Percentiles rank a stretch among this genome's conserved stretches.
phyloP scores from a whole-genome alignment of 805 yeast species.

The Blastobotrys robertii region DNA sequence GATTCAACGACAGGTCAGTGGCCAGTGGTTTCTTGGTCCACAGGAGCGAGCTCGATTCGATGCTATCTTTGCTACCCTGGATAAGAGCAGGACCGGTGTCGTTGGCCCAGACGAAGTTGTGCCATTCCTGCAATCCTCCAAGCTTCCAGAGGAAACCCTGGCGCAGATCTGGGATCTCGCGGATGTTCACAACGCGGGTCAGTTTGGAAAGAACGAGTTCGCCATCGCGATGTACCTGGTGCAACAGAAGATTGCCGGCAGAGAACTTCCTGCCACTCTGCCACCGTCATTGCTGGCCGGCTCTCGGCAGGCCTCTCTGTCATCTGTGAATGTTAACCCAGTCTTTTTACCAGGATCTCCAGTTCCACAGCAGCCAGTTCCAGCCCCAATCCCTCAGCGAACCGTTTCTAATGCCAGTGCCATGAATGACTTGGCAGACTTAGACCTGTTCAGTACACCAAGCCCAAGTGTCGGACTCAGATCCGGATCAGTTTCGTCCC shows the following conservation, averaged over 20 bases:
- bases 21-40: slow-evolving; percentile 60
- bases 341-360: slow-evolving; percentile 2
- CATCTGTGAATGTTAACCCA: slow-evolving; percentile 10
- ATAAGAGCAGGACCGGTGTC: slow-evolving; percentile 49
- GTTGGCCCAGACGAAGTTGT: slow-evolving; percentile 78
- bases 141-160: slow-evolving; percentile 69
- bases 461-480: slow-evolving; percentile 21
- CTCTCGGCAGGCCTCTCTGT: slow-evolving; percentile 21
- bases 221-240: slow-evolving; percentile 90
- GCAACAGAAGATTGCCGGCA: slow-evolving; percentile 73
- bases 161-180: slow-evolving; percentile 94
- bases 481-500: slow-evolving; percentile 10
- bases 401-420: slow-evolving; percentile 37
- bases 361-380: slow-evolving; percentile 6
- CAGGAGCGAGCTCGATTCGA: slow-evolving; percentile 72
- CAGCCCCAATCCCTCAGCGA: slow-evolving; percentile 33
- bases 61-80: slow-evolving; percentile 67
- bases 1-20: slow-evolving; percentile 8
- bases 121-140: slow-evolving; percentile 78
- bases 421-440: slow-evolving; percentile 25
- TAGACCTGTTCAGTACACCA: slow-evolving; percentile 9
- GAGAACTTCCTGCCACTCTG: slow-evolving; percentile 63
- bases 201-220: slow-evolving; percentile 72
- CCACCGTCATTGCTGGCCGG: slow-evolving; percentile 48
- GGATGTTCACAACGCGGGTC: slow-evolving; percentile 79